These are phyloP conservation scores for Sporothrix schenckii DNA, from an alignment of 2,329 filamentous ascomycete genomes.

Conservation along the genomic window DNA sequence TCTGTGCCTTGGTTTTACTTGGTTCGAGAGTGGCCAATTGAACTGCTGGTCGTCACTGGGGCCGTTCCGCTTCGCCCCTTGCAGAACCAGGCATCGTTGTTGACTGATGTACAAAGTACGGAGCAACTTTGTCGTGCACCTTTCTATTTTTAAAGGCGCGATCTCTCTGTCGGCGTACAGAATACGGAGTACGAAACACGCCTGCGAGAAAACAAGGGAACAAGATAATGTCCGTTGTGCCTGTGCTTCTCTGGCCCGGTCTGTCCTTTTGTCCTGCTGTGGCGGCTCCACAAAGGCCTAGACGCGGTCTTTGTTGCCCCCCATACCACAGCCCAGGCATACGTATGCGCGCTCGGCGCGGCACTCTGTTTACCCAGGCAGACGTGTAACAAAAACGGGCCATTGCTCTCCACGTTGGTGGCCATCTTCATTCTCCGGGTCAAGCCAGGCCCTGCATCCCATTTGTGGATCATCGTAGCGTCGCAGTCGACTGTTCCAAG, in stretches of 20 bases:
- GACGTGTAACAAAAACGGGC: conserved; percentile 20
- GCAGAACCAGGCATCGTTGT: neutral
- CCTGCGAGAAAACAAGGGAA: too few relatives aligned
- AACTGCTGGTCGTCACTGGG: neutral
- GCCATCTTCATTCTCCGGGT: neutral
- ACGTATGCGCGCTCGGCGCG: neutral
- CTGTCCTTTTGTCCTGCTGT: neutral
- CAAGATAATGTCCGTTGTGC: too few relatives aligned
- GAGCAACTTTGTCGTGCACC: too few relatives aligned
- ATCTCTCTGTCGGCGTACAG: too few relatives aligned
- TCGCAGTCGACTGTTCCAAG: too few relatives aligned
- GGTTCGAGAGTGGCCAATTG: neutral
- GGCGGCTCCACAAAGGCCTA: conserved; percentile 18
- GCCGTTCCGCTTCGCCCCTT: conserved; percentile 7
- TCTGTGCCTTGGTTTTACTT: conserved; percentile 15
- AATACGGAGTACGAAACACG: too few relatives aligned
- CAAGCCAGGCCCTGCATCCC: conserved; percentile 1
- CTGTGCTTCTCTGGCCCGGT: neutral
- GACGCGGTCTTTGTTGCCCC: neutral
- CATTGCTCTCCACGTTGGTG: neutral
- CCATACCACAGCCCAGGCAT: neutral
- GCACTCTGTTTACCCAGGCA: conserved; percentile 17
- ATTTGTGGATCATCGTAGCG: neutral
- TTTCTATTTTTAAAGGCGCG: neutral
- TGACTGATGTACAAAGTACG: neutral